These are phyloP conservation scores for Penicillium capsulatum DNA, from an alignment of 2,329 filamentous ascomycete species.

Conservation along the genomic window DNA sequence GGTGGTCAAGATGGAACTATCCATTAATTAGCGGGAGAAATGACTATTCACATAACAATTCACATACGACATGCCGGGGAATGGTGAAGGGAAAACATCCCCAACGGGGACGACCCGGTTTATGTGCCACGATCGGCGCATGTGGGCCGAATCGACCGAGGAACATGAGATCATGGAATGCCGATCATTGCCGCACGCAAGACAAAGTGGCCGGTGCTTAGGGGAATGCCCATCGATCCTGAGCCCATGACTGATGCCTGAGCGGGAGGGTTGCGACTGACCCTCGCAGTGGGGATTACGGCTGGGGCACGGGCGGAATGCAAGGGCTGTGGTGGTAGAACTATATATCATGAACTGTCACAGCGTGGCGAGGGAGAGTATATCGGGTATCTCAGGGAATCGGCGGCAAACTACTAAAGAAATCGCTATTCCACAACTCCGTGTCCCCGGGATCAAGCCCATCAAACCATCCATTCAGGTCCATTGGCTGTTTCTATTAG, in stretches of 20 bases:
- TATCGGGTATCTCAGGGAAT: too few species aligned
- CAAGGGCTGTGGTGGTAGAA: too few species aligned
- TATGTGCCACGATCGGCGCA: slow-evolving; percentile 1
- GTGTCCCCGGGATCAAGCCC: slow-evolving; percentile 23
- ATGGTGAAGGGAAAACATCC: too few species aligned
- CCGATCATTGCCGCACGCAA: background rate
- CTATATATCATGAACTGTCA: too few species aligned
- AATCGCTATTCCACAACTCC: slow-evolving; percentile 27
- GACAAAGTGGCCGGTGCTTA: too few species aligned
- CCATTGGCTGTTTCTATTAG: slow-evolving; percentile 26
- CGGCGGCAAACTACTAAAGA: slow-evolving; percentile 18
- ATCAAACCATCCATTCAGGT: slow-evolving; percentile 32
- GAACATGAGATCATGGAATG: slow-evolving; percentile 8
- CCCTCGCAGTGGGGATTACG: too few species aligned
- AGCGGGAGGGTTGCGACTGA: too few species aligned
- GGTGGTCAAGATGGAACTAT: slow-evolving; percentile 20
- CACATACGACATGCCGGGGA: slow-evolving; percentile 12
- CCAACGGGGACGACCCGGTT: too few species aligned
- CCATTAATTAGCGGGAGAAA: slow-evolving; percentile 18
- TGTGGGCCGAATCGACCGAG: slow-evolving; percentile 8
- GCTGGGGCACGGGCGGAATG: too few species aligned
- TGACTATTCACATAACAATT: slow-evolving; percentile 17
- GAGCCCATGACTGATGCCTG: too few species aligned
- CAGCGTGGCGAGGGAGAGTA: too few species aligned
- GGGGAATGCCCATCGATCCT: too few species aligned